Conservation (phyloP, 805 yeast species). For the Yarrowia sp. region DNA sequence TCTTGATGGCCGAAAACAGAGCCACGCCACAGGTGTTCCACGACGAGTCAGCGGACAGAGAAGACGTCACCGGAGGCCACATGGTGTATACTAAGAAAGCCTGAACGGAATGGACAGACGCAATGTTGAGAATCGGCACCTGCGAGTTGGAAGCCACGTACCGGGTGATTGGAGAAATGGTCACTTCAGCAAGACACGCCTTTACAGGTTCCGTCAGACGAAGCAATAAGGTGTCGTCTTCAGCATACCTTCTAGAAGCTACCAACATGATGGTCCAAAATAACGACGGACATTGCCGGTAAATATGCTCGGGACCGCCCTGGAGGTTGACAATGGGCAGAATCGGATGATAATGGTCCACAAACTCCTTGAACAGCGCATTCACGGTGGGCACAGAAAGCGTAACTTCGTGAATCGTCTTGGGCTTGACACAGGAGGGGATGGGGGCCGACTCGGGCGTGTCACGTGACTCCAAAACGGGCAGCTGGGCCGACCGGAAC, state of each 20-base stretch:
- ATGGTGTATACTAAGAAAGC: conserved; percentile 86
- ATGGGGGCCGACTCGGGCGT: neutral
- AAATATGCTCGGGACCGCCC: conserved; percentile 82
- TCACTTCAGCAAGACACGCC: conserved; percentile 80
- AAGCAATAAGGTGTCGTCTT: conserved; percentile 56
- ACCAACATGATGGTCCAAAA: conserved; percentile 94
- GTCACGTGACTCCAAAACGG: neutral
- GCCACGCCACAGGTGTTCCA: conserved; percentile 97
- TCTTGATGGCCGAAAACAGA: conserved; percentile 86
- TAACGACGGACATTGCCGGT: conserved; percentile 80
- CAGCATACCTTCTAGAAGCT: conserved; percentile 68
- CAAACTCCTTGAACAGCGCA: conserved; percentile 71
- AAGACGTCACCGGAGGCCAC: conserved; percentile 97
- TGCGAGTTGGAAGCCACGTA: conserved; percentile 64
- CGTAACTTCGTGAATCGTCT: conserved; percentile 71
- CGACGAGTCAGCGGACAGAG: conserved; percentile 91
- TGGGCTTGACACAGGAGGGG: conserved; percentile 60
- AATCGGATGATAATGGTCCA: conserved; percentile 78
- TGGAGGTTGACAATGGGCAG: conserved; percentile 85
- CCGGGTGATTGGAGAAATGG: conserved; percentile 88
- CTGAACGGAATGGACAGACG: conserved; percentile 92
- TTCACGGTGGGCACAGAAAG: conserved; percentile 67
- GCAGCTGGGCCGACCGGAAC: conserved; percentile 4
- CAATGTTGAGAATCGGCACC: conserved; percentile 83
- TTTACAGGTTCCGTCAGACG: conserved; percentile 73